phyloP scores from a whole-genome alignment of 2,329 filamentous ascomycete genomes.

The Fusarium sp. region DNA sequence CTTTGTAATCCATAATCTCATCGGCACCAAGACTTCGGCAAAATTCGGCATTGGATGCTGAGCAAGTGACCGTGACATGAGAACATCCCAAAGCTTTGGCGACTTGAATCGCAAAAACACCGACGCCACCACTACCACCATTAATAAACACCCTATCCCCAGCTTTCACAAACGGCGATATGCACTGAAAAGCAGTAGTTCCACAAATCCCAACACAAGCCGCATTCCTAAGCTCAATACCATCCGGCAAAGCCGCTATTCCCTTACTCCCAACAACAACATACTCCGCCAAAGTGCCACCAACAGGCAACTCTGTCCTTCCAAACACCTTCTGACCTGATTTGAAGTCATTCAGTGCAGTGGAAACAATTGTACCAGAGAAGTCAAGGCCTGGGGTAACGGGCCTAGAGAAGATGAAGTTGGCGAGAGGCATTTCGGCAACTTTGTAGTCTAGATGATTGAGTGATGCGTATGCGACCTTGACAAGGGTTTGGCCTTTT shows the following conservation, averaged over 20 bases:
- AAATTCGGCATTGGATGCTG: slow-evolving; percentile 4
- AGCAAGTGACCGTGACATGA: slow-evolving; percentile 20
- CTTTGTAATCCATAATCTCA: slow-evolving; percentile 23
- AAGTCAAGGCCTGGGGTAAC: slow-evolving; percentile 35
- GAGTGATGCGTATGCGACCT: slow-evolving; percentile 35
- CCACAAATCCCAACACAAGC: slow-evolving; percentile 33
- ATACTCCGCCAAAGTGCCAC: slow-evolving; percentile 35
- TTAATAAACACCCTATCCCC: slow-evolving; percentile 23
- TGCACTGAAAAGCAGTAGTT: slow-evolving; percentile 14
- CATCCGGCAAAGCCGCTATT: not conserved
- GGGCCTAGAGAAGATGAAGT: slow-evolving; percentile 15
- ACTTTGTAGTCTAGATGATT: slow-evolving; percentile 40
- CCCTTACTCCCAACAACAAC: slow-evolving; percentile 18
- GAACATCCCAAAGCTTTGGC: slow-evolving; percentile 25
- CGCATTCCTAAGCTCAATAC: slow-evolving; percentile 16
- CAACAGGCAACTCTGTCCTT: slow-evolving; percentile 11
- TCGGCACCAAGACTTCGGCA: slow-evolving; percentile 22
- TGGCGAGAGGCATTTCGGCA: slow-evolving; percentile 30
- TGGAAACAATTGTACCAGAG: slow-evolving; percentile 28
- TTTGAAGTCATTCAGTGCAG: not conserved
- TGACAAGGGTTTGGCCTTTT: slow-evolving; percentile 22
- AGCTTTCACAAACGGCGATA: not conserved
- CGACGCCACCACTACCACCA: slow-evolving; percentile 34
- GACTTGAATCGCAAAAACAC: slow-evolving; percentile 31
- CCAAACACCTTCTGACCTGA: slow-evolving; percentile 24